phyloP scores from a whole-genome alignment of 2,329 filamentous ascomycete genomes.

The Botryotinia globosa region DNA sequence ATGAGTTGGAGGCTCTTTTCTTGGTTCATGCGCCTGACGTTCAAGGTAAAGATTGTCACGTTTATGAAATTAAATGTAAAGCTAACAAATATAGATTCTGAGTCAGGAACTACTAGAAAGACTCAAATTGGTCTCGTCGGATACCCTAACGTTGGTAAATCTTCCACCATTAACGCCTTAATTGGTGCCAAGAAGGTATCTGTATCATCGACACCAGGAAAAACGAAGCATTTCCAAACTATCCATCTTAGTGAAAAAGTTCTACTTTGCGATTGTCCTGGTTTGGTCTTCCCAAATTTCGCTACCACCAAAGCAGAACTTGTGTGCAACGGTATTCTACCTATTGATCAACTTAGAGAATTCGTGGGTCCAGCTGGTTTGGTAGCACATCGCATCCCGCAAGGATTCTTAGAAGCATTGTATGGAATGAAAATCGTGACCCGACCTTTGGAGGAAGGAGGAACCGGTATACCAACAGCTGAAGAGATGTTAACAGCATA shows the following conservation, averaged over 20 bases:
- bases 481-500: conserved; percentile 84
- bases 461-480: conserved; percentile 80
- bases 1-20: conserved; percentile 89
- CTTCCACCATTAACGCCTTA: conserved; percentile 98
- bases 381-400: conserved; percentile 80
- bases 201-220: conserved; percentile 93
- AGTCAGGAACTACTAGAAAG: conserved; percentile 56
- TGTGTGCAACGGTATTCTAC: conserved; percentile 90
- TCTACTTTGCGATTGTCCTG: conserved; percentile 93
- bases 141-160: conserved; percentile 99
- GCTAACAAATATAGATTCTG: conserved; percentile 40
- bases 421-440: conserved; percentile 89
- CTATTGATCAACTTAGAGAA: conserved; percentile 94
- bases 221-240: conserved; percentile 99
- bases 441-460: conserved; percentile 83
- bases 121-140: conserved; percentile 91
- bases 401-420: conserved; percentile 83
- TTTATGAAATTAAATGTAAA: conserved; percentile 14
- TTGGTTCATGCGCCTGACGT: conserved; percentile 67
- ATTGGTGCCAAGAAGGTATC: conserved; percentile 98
- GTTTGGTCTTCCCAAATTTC: conserved; percentile 98
- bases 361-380: conserved; percentile 83
- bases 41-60: conserved; percentile 44
- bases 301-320: conserved; percentile 94
- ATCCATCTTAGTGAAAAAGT: conserved; percentile 89